Conservation (phyloP, 2,329 filamentous ascomycete species). For the Colletotrichum filicis region DNA sequence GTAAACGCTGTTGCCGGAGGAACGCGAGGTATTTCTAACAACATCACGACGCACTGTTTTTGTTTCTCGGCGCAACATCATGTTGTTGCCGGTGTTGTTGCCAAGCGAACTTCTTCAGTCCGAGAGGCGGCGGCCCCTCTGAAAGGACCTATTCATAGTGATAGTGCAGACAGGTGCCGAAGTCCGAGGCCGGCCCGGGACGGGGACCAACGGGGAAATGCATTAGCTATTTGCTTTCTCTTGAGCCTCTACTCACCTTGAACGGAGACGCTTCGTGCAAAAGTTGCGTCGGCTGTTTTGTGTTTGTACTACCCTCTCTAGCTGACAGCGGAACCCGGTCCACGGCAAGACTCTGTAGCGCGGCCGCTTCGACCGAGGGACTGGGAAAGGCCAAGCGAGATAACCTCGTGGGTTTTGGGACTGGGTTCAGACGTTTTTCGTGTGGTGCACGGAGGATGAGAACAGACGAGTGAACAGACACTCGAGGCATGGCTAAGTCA, state of each 20-base stretch:
- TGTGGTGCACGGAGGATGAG: neutral
- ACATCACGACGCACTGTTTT: neutral
- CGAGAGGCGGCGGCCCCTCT: neutral
- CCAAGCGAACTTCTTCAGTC: neutral
- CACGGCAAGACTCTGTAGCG: slow-evolving; percentile 7
- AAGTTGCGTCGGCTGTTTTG: neutral
- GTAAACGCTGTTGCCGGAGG: neutral
- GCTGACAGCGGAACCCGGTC: slow-evolving; percentile 30
- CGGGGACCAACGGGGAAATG: neutral
- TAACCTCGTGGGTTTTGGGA: slow-evolving; percentile 6
- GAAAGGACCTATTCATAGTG: neutral
- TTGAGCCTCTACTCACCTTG: no score
- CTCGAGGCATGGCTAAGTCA: neutral
- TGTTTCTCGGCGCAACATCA: neutral
- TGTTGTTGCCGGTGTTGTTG: neutral
- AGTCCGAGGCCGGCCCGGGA: neutral
- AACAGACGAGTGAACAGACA: neutral
- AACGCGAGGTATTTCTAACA: neutral
- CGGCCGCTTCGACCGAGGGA: slow-evolving; percentile 16
- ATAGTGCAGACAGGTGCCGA: neutral
- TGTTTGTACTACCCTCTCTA: neutral
- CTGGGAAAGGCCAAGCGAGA: slow-evolving; percentile 1
- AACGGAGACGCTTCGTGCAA: neutral
- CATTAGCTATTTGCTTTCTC: neutral
- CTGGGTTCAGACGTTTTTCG: neutral